Percentiles rank a stretch among this genome's conserved stretches.
These are phyloP conservation scores for Talaromyces sp. DNA, from an alignment of 2,329 filamentous ascomycete species.

Conservation along the genomic window DNA sequence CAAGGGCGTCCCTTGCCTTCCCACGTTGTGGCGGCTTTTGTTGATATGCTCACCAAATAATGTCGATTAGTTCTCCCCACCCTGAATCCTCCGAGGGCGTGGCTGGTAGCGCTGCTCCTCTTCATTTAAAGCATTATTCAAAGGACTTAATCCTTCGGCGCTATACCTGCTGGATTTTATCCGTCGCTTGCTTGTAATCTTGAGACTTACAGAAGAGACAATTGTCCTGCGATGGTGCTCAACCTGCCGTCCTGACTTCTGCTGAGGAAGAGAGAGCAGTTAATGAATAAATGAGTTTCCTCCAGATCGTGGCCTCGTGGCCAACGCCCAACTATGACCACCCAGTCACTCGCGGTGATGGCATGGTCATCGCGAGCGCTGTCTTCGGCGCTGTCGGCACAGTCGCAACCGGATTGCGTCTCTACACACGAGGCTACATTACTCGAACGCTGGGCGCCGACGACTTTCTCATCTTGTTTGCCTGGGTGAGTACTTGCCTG, in stretches of 20 bases:
- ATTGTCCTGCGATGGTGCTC: neutral
- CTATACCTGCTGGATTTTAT: neutral
- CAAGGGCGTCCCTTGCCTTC: neutral
- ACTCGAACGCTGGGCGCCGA: conserved; percentile 43
- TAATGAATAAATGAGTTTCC: conserved; percentile 1
- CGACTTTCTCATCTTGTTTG: conserved; percentile 40
- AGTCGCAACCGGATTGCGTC: conserved; percentile 37
- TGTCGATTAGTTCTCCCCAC: neutral
- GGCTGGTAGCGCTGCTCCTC: neutral
- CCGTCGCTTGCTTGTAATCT: neutral
- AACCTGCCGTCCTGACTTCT: neutral
- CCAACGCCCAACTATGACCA: conserved; percentile 44
- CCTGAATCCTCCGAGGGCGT: neutral
- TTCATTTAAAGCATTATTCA: neutral
- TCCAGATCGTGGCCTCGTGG: conserved; percentile 24
- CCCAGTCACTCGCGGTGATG: conserved; percentile 41
- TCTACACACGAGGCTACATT: conserved; percentile 42
- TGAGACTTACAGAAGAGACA: neutral
- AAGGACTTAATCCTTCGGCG: neutral
- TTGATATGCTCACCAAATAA: neutral
- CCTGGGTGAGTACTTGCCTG: conserved; percentile 26
- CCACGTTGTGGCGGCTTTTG: neutral
- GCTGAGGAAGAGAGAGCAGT: neutral
- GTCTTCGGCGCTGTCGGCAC: conserved; percentile 34
- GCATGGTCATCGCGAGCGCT: conserved; percentile 36